Evolutionary conservation across 495 filamentous ascomycete species (phyloP), one percentile per base, ranked within the genome.

Genomic region (Talaromyces liani): DNA sequence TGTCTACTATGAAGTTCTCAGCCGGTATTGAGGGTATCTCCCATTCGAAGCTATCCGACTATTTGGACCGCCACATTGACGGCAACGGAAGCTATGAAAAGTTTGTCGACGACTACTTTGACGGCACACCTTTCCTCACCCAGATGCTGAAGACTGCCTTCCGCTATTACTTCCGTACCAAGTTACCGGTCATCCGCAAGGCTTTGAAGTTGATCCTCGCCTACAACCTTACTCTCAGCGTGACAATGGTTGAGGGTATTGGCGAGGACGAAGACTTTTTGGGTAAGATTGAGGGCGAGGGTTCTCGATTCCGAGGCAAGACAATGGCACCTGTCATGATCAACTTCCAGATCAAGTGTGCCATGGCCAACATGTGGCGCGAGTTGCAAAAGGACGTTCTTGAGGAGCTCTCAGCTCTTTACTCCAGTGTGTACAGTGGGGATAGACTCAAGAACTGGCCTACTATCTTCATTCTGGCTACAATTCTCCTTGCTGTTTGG

Each of bases 391-490:
- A 95, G 78, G 92, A 97, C 65, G 88, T 96, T 53, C 79, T 97
- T 12, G 92, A 95, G 76, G 92, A 97, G 79, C 85, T 97, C 1
- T 96, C 92, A 0, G 73, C 84, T 2, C 84, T 96, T 24, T 97
- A 96, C 79, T 93, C 90, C 10, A 92, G 91, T 68, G 92, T 97
- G 31, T 97, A 97, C 81, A 91, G 87, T 65, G 91, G 92, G 62
- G 92, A 97, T 67, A 91, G 92, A 69, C 80, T 95, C 39, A 97
- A 94, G 85, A 93, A 96, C 79, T 97, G 92, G 92, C 92, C 92
- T 6, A 97, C 92, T 7, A 97, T 97, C 72, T 97, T 96, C 81
- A 91, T 97, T 80, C 82, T 96, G 41, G 92, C 91, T 29, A 91
- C 89, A 6, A 91, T 97, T 64, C 83, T 97, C 10, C 80, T 97